phyloP scores from a whole-genome alignment of 2,329 filamentous ascomycete species.

The Tothia fuscella region DNA sequence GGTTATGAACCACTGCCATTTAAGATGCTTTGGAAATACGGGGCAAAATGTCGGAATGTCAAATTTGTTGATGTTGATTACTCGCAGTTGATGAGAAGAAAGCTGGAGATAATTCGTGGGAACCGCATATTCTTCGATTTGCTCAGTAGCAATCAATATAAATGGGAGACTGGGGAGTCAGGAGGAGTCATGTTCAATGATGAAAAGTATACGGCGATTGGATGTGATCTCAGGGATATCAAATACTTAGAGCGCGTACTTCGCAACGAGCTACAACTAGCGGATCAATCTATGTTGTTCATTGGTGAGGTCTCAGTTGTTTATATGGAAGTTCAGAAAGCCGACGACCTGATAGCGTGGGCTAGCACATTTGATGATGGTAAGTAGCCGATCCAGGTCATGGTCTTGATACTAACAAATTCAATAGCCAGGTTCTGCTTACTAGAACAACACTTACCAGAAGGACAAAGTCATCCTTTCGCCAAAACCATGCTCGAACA shows the following conservation, averaged over 20 bases:
- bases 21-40: conserved; percentile 57
- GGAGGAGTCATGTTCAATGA: conserved; percentile 31
- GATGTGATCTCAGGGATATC: conserved; percentile 67
- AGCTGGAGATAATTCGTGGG: conserved; percentile 53
- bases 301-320: conserved; percentile 84
- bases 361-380: conserved; percentile 46
- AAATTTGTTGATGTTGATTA: conserved; percentile 82
- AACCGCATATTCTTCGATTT: conserved; percentile 42
- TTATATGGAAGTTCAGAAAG: conserved; percentile 67
- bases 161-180: background rate
- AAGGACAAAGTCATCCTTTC: conserved; percentile 69
- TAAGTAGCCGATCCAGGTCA: too few species aligned
- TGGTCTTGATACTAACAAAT: conserved; percentile 11
- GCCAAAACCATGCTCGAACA: conserved; percentile 75
- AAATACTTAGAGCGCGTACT: conserved; percentile 48
- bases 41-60: conserved; percentile 42
- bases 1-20: conserved; percentile 85
- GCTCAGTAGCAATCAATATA: background rate
- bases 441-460: conserved; percentile 74
- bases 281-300: conserved; percentile 57
- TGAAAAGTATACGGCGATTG: conserved; percentile 63
- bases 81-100: conserved; percentile 63
- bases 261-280: conserved; percentile 43
- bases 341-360: conserved; percentile 55
- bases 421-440: conserved; percentile 64